Evolutionary conservation across 805 yeast species (phyloP), one percentile per base, ranked within the genome.

Genomic region (Lachancea sp.): DNA sequence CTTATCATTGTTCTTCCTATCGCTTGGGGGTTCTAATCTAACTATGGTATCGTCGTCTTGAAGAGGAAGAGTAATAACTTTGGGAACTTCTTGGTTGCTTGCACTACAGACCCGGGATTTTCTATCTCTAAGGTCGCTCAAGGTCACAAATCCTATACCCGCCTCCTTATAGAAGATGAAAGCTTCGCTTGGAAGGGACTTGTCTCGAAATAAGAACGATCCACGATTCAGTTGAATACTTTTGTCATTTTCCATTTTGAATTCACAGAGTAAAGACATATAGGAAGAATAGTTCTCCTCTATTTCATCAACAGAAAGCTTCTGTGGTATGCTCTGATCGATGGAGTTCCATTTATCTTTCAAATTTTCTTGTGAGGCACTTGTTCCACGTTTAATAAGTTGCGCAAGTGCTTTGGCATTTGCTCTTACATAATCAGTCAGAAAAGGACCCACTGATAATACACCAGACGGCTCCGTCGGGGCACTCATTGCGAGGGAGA

Each of bases 381-480:
- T 29, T 12, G 26, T 45, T 0, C 75, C 60, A 3, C 54, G 60
- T 39, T 70, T 64, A 2, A 87, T 75, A 23, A 84, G 45, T n/a
- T 65, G 68, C 0, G 87, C 80, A 26, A 88, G 53, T 31, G 69
- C 74, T 42, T 71, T 70, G 1, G 83, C 73, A 54, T 74, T 70
- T 17, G 72, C 57, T 36, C 92, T 68, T 4, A 84, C 80, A 48
- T 63, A 67, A 39, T 75, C 81, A 17, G 78, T 70, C 32, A 69
- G 66, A 42, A 61, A 68, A 42, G 61, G 69, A 40, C 67, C 69
- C 19, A 64, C 68, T 23, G 71, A 66, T 36, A 78, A 55, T 4
- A 84, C 75, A 19, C 77, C 79, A 4, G 70, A 63, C 0, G 77
- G 62, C 41, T 76, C 80, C 0, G 72, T 70, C 3, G 96, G 94